These are phyloP conservation scores for Fraxinus dipetala DNA, from an alignment of 305 asterid species.

Conservation along the genomic window DNA sequence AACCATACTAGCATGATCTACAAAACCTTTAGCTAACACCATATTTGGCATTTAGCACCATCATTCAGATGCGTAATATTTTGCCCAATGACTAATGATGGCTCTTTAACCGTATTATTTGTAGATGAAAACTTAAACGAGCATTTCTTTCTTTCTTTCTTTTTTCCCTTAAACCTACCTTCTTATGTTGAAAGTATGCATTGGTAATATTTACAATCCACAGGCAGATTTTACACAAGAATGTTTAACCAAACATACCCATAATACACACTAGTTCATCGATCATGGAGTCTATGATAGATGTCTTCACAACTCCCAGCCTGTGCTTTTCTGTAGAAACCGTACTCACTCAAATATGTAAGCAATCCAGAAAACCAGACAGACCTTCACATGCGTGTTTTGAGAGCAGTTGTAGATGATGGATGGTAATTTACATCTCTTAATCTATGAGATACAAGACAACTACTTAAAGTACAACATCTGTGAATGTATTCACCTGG, in stretches of 20 bases:
- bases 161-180: not conserved
- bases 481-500: not conserved
- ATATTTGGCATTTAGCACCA: not conserved
- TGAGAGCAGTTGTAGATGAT: not conserved
- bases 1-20: not conserved
- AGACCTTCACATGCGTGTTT: not conserved
- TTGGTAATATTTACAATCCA: not conserved
- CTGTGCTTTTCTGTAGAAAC: not conserved
- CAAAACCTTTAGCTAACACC: not conserved
- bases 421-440: not conserved
- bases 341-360: not conserved
- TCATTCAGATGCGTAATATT: not conserved
- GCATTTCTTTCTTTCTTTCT: not conserved
- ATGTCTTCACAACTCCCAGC: not conserved
- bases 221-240: not conserved
- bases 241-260: not conserved
- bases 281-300: not conserved
- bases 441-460: constrained; percentile 11
- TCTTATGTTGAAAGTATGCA: not conserved
- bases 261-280: not conserved
- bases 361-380: not conserved
- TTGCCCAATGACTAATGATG: not conserved
- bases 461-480: not conserved
- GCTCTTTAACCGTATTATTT: not conserved
- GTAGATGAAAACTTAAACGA: not conserved